Percentiles rank a stretch among this genome's conserved stretches.
phyloP scores from a whole-genome alignment of 1,284 basidiomycete genomes.

The Trametes polyzona region DNA sequence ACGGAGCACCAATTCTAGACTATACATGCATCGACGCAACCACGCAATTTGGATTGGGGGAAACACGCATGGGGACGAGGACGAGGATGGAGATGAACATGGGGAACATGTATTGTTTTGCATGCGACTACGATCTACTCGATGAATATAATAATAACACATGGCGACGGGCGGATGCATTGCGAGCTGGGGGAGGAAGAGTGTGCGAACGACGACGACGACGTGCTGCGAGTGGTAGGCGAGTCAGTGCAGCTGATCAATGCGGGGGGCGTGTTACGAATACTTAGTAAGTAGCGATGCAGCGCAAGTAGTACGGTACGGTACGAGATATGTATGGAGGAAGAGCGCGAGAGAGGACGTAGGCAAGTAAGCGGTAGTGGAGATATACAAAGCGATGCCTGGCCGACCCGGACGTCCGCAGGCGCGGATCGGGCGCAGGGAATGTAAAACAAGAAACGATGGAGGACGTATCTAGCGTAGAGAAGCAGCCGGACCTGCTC shows the following conservation, averaged over 20 bases:
- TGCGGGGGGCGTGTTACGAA: too few species aligned
- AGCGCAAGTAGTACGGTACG: background rate
- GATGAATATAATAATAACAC: constrained; percentile 15
- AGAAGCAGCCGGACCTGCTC: background rate
- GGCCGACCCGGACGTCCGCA: too few species aligned
- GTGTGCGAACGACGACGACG: background rate
- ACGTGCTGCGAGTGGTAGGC: too few species aligned
- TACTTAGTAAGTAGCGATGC: constrained; percentile 4
- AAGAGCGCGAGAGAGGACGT: background rate
- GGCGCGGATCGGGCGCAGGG: too few species aligned
- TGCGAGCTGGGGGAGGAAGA: constrained; percentile 1
- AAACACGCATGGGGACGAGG: background rate
- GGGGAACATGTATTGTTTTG: constrained; percentile 5
- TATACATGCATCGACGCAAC: too few species aligned
- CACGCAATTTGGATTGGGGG: too few species aligned
- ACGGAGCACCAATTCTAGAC: constrained; percentile 80
- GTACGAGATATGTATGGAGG: too few species aligned
- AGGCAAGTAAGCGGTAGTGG: background rate
- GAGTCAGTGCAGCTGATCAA: too few species aligned
- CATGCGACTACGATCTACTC: constrained; percentile 10
- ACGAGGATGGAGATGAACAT: background rate
- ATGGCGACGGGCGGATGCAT: constrained; percentile 7
- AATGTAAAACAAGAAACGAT: background rate
- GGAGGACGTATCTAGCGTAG: background rate
- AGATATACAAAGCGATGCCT: background rate